Base-by-base conservation (phyloP, 352 stramenopile species). In the Phytopythium boreale region DNA sequence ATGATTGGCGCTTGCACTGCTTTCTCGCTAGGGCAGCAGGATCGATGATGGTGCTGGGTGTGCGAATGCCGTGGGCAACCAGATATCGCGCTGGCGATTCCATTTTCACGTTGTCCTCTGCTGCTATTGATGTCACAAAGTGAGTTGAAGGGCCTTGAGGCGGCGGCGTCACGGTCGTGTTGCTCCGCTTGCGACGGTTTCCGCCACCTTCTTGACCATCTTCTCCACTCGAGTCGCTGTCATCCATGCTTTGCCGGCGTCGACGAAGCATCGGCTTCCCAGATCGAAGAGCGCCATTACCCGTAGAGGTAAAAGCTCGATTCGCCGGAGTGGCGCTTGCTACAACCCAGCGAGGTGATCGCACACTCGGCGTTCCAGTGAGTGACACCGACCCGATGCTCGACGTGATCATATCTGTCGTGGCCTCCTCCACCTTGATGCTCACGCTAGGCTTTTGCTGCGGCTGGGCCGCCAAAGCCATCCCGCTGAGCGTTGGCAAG, bases 181-280 rank as follows among this genome's bases (percentile, higher is more conserved):
- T 90, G 56, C 80, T 90, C n/a, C 84, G 79, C 64, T 92, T 92
- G 10, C 84, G 77, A 12, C 81, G 74, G 26, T 72, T 71, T 1
- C 71, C 69, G 56, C 76, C 85, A 9, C 67, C 67, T 59, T 89
- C 81, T 15, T 78, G 84, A 15, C 63, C 74, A 53, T 87, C 76
- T 49, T 89, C 82, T 19, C 77, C 55, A 50, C 80, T 90, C 17
- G 78, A 92, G 47, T 80, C 81, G 43, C 79, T 90, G n/a, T 77
- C 77, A 56, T 87, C 77, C 4, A 79, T 61, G 58, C 72, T 85
- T 29, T 84, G 72, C 0, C 79, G 77, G 52, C 81, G 74, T 39
- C 77, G 72, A 29, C 78, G 78, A 10, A 89, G 46, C 4, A 77
- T 63, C 7, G 77, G 50, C 24, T 79, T 70, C 1, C 70, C 51